phyloP scores from a whole-genome alignment of 345 rosid species.

The Psidium guajava region DNA sequence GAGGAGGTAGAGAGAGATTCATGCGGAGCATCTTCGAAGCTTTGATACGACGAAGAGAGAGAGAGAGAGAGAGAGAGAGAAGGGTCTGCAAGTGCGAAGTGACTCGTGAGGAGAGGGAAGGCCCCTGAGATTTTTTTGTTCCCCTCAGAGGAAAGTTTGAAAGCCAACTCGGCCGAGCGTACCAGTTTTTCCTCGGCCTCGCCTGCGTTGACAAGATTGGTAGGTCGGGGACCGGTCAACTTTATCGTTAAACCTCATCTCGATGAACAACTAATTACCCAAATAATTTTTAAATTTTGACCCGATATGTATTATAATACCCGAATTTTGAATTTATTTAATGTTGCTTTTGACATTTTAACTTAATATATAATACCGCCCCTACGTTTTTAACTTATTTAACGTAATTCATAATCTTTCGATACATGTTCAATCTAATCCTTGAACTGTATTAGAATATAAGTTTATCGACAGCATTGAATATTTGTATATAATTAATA shows the following conservation, averaged over 20 bases:
- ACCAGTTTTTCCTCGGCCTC: background rate
- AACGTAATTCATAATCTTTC: no score
- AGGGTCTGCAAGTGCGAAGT: background rate
- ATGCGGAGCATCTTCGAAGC: slow-evolving; percentile 33
- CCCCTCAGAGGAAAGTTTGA: background rate
- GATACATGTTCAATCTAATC: no score
- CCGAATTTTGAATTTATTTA: no score
- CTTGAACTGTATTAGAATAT: no score
- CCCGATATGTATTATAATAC: no score
- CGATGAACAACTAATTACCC: no score
- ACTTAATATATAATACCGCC: no score
- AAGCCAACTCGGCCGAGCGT: background rate
- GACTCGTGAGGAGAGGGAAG: background rate
- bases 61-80: background rate
- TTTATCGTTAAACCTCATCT: background rate
- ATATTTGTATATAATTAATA: no score
- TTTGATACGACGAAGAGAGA: background rate
- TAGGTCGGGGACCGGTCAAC: background rate
- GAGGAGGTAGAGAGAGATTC: slow-evolving; percentile 32
- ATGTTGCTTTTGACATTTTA: no score
- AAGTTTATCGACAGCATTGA: no score
- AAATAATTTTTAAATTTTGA: no score
- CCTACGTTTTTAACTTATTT: no score
- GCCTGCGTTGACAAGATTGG: background rate
- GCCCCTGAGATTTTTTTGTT: background rate